These are phyloP conservation scores for Hortaea werneckii DNA, from an alignment of 2,329 filamentous ascomycete genomes.

Conservation along the genomic window DNA sequence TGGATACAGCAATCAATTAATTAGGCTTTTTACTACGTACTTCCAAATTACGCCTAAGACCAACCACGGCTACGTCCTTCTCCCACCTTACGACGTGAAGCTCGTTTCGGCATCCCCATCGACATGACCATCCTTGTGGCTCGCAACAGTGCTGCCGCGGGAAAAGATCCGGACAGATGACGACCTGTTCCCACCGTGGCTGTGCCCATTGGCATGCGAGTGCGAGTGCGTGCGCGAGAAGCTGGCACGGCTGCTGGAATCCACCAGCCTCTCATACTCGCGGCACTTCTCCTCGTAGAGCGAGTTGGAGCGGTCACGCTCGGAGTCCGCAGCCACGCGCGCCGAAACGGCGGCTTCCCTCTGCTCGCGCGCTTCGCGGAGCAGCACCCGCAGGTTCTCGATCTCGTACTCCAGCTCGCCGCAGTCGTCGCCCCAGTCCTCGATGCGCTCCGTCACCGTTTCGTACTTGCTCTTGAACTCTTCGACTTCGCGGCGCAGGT, in stretches of 20 bases:
- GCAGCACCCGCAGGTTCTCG: slow-evolving; percentile 17
- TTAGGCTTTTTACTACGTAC: too few relatives aligned
- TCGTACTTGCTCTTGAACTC: slow-evolving; percentile 17
- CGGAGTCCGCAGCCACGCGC: slow-evolving; percentile 17
- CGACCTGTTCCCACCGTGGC: neutral
- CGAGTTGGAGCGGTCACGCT: slow-evolving; percentile 15
- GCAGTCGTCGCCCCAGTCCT: slow-evolving; percentile 12
- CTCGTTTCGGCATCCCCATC: neutral
- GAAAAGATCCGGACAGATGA: neutral
- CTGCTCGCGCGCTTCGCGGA: slow-evolving; percentile 21
- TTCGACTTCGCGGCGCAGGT: slow-evolving; percentile 15
- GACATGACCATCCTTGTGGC: neutral
- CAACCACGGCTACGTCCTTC: too few relatives aligned
- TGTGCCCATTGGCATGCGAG: neutral
- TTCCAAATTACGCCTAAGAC: too few relatives aligned
- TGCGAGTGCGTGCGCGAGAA: neutral
- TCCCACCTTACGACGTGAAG: too few relatives aligned
- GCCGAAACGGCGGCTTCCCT: slow-evolving; percentile 22
- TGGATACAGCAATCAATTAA: too few relatives aligned
- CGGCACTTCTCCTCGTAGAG: slow-evolving; percentile 20
- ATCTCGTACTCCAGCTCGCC: slow-evolving; percentile 22
- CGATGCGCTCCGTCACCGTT: slow-evolving; percentile 19
- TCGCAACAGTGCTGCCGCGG: neutral
- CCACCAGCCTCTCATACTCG: slow-evolving; percentile 4
- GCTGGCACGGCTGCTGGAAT: neutral